Evolutionary conservation across 2,329 filamentous ascomycete species (phyloP).

Genomic region (Colletotrichum higginsianum): DNA sequence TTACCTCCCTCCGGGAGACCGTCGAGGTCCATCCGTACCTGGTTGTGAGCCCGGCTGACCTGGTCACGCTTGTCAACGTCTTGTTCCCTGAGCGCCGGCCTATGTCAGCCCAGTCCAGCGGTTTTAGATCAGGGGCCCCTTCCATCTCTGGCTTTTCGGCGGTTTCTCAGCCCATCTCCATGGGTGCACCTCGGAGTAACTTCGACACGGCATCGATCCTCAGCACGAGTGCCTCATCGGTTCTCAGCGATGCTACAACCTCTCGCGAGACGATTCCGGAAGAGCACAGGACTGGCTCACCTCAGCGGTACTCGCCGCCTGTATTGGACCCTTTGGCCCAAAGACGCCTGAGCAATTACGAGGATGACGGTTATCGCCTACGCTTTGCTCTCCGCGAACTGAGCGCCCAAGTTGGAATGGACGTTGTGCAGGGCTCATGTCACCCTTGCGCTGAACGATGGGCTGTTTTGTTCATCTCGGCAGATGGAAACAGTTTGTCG

Average conservation of each 20-base stretch:
- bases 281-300: conserved; percentile 63
- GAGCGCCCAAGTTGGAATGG: conserved; percentile 74
- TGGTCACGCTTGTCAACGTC: conserved; percentile 84
- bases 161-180: conserved; percentile 78
- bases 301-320: conserved; percentile 70
- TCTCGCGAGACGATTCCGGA: conserved; percentile 76
- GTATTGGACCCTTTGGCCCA: conserved; percentile 61
- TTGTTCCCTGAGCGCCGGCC: conserved; percentile 84
- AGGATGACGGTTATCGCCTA: conserved; percentile 76
- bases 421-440: conserved; percentile 76
- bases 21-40: conserved; percentile 84
- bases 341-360: conserved; percentile 66
- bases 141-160: conserved; percentile 78
- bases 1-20: conserved; percentile 82
- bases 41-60: conserved; percentile 83
- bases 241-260: conserved; percentile 78
- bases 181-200: conserved; percentile 68
- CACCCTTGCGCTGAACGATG: conserved; percentile 88
- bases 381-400: conserved; percentile 80
- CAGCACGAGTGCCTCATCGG: conserved; percentile 80
- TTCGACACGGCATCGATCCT: conserved; percentile 79
- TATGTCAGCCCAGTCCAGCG: conserved; percentile 73
- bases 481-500: conserved; percentile 79
- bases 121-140: conserved; percentile 75
- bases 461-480: conserved; percentile 84